Base-by-base conservation (phyloP, 2,329 filamentous ascomycete species). In the Stenocarpella maydis region DNA sequence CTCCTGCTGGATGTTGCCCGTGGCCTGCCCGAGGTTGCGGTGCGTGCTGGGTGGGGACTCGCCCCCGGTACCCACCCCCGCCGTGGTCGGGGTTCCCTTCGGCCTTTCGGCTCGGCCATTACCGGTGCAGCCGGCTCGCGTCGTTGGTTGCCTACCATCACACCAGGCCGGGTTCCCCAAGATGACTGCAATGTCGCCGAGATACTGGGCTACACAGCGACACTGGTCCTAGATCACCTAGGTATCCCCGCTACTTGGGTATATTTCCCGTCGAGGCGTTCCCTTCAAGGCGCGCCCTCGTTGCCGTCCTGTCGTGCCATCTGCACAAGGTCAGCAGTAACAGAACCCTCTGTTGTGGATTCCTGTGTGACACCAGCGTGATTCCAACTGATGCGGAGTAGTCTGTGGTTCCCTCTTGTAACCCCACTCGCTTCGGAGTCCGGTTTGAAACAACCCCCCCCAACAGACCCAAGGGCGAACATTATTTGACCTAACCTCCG, bases 1-100 rank as follows among this genome's bases (percentile, higher is more conserved):
- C 14, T 74, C 74, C 21, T 75, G 73, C 26, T 73, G 70, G 41
- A 74, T 74, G 47, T 75, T 74, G 26, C 65, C 65, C 15, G 55
- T 68, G 37, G 19, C 47, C 34, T 68, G 37, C 19, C 65, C 54
- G 34, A 67, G 60, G 54, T 73, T 74, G 17, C 70, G 70, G 50
- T 73, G 71, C 52, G 72, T 73, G 47, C 49, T 65, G 3, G 69
- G 65, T 41, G 64, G 64, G 64, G 64, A 47, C 28, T 53, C 64
- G 64, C 52, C 64, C 39, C 64, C 52, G 52, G 28, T 15, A 28
- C 64, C 24, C 31, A 21, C 28, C 21, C n/a, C n/a, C n/a, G n/a
- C n/a, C 34, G 41, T 14, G 26, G 10, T 43, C 43, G 50, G 64
- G 19, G 10, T 26, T 52, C 49, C 14, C 5, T 7, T 58, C 53